These are phyloP conservation scores for Marasmius tenuissimus DNA, from an alignment of 1,284 basidiomycete species.

Conservation along the genomic window DNA sequence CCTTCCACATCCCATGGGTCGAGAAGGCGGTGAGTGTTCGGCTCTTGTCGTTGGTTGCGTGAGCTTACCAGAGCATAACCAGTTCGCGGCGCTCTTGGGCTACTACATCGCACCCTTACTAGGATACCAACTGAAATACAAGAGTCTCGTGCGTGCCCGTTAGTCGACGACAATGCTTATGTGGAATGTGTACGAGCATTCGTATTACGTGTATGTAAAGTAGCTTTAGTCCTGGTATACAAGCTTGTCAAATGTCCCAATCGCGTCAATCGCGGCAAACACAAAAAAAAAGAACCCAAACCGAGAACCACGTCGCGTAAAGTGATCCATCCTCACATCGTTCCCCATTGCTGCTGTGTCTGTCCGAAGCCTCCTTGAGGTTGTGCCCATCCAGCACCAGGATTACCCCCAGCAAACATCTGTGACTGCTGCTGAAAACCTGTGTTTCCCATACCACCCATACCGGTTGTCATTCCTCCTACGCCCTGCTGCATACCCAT, in stretches of 20 bases:
- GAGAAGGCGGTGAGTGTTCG: constrained; percentile 25
- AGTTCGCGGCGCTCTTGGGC: constrained; percentile 28
- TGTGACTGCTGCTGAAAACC: constrained; percentile 13
- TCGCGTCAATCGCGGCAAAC: neutral
- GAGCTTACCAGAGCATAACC: neutral
- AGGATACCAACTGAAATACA: constrained; percentile 20
- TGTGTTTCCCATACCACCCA: neutral
- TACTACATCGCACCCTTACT: constrained; percentile 27
- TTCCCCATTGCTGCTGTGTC: constrained; percentile 30
- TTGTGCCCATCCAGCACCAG: constrained; percentile 17
- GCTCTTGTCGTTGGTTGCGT: neutral
- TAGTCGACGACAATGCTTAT: too few relatives aligned
- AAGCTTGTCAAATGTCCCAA: neutral
- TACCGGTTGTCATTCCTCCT: constrained; percentile 11
- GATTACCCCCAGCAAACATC: constrained; percentile 17
- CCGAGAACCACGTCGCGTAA: too few relatives aligned
- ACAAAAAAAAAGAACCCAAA: neutral
- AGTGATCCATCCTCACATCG: constrained; percentile 19
- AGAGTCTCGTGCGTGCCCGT: neutral
- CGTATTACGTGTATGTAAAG: too few relatives aligned
- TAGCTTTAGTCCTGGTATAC: too few relatives aligned
- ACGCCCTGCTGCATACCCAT: constrained; percentile 24
- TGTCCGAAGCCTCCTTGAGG: constrained; percentile 13
- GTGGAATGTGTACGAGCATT: too few relatives aligned
- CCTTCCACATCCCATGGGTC: constrained; percentile 25